Base-by-base conservation (phyloP, 2,329 filamentous ascomycete species). In the Diaporthe capsici region DNA sequence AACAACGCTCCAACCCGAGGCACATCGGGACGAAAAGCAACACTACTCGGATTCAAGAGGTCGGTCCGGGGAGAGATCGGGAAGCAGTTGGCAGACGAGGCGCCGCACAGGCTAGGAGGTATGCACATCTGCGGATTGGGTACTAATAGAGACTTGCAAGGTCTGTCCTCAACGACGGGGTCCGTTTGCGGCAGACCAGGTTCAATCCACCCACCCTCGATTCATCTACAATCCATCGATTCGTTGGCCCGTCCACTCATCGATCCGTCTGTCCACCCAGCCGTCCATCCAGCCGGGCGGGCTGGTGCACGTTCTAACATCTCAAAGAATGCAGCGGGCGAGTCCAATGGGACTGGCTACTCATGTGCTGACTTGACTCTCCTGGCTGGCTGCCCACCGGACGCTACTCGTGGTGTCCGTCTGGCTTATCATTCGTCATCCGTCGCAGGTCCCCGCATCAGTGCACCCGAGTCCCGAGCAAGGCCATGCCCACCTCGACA, bases 131-230 rank as follows among this genome's bases (percentile, higher is more conserved):
- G 63, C 25, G 60, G 47, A 37, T 74, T 65, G 49, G 68, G 25
- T 71, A 67, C 75, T 76, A 76, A 76, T 72, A 72, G 72, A 58
- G 63, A 34, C 71, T 37, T 60, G 44, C 42, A 74, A 67, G 58
- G 55, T 51, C 44, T 74, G 55, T 17, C 37, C 55, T 51, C 31
- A 71, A 67, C 25, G 25, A 67, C 28, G 58, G 51, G 31, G 65
- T 74, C 42, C 65, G 49, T 71, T 61, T 72, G 39, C 58, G 58
- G 53, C 65, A 72, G 57, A 39, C 61, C 71, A 60, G 58, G 51
- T 71, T 53, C 71, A 74, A 57, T 60, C 13, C 31, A 73, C 20
- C 34, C 37, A 55, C 53, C 39, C 20, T 25, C 47, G 55, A 34
- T n/a, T 8, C 51, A 58, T n/a, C 28, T 44, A 37, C 10, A n/a